phyloP scores from a whole-genome alignment of 257 asterid species.

The Lavandula angustifolia region DNA sequence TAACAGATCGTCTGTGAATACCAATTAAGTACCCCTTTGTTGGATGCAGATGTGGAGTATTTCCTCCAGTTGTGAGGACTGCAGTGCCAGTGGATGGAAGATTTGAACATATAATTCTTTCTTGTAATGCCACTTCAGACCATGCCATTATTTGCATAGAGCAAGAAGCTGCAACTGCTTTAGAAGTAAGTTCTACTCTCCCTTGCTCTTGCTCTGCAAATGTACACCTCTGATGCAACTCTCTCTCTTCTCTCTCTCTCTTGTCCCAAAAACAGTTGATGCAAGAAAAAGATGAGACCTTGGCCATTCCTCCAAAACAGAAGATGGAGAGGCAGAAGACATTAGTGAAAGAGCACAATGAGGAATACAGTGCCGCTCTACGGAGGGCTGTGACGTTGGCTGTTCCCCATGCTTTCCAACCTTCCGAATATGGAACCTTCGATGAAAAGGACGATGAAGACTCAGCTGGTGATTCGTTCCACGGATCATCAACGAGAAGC shows the following conservation, averaged over 20 bases:
- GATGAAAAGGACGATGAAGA: slow-evolving; percentile 35
- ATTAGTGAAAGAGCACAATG: slow-evolving; percentile 58
- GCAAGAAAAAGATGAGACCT: slow-evolving; percentile 54
- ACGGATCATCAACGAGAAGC: slow-evolving; percentile 47
- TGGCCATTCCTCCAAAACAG: slow-evolving; percentile 64
- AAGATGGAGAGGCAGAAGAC: slow-evolving; percentile 80
- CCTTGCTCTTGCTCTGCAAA: not conserved
- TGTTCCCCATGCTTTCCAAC: slow-evolving; percentile 74
- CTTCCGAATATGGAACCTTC: slow-evolving; percentile 75
- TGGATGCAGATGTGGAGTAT: slow-evolving; percentile 62
- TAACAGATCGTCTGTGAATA: not conserved
- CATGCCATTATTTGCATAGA: slow-evolving; percentile 86
- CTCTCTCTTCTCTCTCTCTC: not conserved
- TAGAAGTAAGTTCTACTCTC: slow-evolving; percentile 53
- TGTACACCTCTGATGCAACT: not conserved
- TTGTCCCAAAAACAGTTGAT: slow-evolving; percentile 47
- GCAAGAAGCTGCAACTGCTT: slow-evolving; percentile 71
- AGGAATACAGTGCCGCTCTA: slow-evolving; percentile 72
- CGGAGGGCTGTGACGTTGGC: slow-evolving; percentile 69
- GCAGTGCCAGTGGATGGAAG: slow-evolving; percentile 94
- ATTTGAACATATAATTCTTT: slow-evolving; percentile 88
- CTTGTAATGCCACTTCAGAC: slow-evolving; percentile 88
- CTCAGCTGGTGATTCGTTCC: slow-evolving; percentile 40
- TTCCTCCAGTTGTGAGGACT: slow-evolving; percentile 77
- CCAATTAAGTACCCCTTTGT: not conserved